These are phyloP conservation scores for Alternaria rosae DNA, from an alignment of 2,329 filamentous ascomycete genomes.

Conservation along the genomic window DNA sequence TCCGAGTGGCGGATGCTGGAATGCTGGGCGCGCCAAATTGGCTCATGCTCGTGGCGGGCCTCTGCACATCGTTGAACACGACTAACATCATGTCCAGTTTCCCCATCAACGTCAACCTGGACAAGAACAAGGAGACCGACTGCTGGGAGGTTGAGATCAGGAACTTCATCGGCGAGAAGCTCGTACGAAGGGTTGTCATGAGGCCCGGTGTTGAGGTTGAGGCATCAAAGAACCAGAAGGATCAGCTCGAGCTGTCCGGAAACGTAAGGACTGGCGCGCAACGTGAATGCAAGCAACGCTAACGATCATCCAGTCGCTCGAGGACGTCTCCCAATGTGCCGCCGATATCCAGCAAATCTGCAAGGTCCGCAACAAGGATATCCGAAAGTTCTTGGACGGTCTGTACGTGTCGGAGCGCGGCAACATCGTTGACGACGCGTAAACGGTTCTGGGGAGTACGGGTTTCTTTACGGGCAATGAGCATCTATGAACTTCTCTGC, in stretches of 20 bases:
- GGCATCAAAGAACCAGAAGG: conserved; percentile 92
- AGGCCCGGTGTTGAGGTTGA: conserved; percentile 88
- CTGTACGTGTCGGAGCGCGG: conserved; percentile 99
- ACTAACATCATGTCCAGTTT: conserved; percentile 63
- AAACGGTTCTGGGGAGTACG: conserved; percentile 42
- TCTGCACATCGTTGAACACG: not conserved
- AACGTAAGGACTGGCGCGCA: conserved; percentile 62
- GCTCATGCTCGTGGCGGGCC: not conserved
- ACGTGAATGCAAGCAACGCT: conserved; percentile 16
- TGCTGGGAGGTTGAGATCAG: conserved; percentile 95
- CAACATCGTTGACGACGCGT: conserved; percentile 79
- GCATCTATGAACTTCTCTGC: conserved; percentile 52
- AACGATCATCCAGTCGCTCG: conserved; percentile 68
- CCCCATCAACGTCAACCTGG: conserved; percentile 99
- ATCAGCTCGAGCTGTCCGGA: conserved; percentile 90
- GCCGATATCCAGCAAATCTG: conserved; percentile 99
- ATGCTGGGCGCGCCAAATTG: not conserved
- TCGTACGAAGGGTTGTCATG: conserved; percentile 91
- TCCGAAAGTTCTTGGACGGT: conserved; percentile 99
- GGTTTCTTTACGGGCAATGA: conserved; percentile 53
- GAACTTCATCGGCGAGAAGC: conserved; percentile 85
- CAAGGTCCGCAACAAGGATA: conserved; percentile 99
- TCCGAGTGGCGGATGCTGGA: not conserved
- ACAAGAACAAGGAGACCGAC: conserved; percentile 92
- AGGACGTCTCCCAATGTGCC: conserved; percentile 96